Evolutionary conservation across 176 grass and related monocot genomes (phyloP).

Genomic region (Saccharum officinarum): DNA sequence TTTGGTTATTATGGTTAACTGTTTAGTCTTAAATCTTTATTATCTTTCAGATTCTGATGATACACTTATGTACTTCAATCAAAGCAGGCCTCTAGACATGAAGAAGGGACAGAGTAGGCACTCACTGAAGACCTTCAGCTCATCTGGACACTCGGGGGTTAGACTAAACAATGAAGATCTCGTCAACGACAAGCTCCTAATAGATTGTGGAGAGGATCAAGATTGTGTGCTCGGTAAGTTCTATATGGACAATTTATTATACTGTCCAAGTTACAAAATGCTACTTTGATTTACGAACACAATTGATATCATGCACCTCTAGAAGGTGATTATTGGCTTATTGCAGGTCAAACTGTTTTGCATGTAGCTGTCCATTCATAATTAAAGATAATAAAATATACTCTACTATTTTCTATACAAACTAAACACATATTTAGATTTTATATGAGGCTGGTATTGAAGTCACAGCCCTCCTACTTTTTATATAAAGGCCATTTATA

Average conservation of each 20-base stretch:
- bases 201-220: slow-evolving; percentile 81
- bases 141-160: slow-evolving; percentile 39
- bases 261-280: background rate
- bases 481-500: background rate
- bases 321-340: background rate
- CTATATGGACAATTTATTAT: background rate
- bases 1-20: background rate
- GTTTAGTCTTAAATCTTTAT: background rate
- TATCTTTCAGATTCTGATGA: background rate
- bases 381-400: background rate
- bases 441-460: background rate
- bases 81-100: slow-evolving; percentile 35
- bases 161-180: slow-evolving; percentile 42
- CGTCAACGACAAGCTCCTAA: slow-evolving; percentile 56
- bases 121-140: slow-evolving; percentile 45
- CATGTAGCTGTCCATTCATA: background rate
- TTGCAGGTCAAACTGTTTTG: background rate
- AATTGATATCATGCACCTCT: background rate
- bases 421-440: background rate
- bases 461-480: background rate
- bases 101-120: slow-evolving; percentile 24
- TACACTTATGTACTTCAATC: slow-evolving; percentile 23
- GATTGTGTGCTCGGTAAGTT: slow-evolving; percentile 81
- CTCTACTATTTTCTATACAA: background rate
- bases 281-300: background rate